Conservation (phyloP, 257 asterid genomes). For the Solanum clarkiae region DNA sequence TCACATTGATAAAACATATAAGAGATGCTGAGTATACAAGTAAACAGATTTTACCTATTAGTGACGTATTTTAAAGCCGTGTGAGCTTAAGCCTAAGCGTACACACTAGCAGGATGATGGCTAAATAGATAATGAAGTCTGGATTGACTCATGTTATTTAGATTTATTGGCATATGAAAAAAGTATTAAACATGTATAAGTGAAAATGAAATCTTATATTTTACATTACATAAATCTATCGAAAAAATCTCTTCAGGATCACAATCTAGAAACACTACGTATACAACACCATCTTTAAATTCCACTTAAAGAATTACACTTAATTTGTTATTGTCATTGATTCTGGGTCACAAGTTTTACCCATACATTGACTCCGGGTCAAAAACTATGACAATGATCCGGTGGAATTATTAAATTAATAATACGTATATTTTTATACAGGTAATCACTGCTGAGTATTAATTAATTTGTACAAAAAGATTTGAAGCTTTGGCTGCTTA, state of each 20-base stretch:
- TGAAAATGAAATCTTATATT: background rate
- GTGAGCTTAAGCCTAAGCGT: too few species aligned
- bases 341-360: too few species aligned
- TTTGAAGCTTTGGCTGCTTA: background rate
- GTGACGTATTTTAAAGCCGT: too few species aligned
- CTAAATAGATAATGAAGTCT: background rate
- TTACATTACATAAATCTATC: background rate
- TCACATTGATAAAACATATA: too few species aligned
- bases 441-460: background rate
- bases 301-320: background rate
- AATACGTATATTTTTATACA: too few species aligned
- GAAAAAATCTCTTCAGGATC: background rate
- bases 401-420: background rate
- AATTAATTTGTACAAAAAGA: background rate
- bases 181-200: background rate
- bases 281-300: accelerated
- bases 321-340: too few species aligned
- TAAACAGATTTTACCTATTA: too few species aligned
- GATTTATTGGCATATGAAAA: background rate
- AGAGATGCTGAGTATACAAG: too few species aligned
- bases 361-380: background rate
- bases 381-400: background rate
- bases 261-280: background rate
- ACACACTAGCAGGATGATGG: too few species aligned
- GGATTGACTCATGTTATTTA: background rate